Percentiles rank a stretch among this genome's conserved stretches.
phyloP scores from a whole-genome alignment of 176 grass and related monocot species.

The Hordeum vulgare region MorexV3_pseudomolecules_assembly NC_058524.1:561145748-561146247 shows the following conservation, averaged over 20 bases:
- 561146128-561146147: slow-evolving; percentile 62
- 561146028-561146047: neutral
- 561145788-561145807: slow-evolving; percentile 11
- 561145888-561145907: slow-evolving; percentile 37
- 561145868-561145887: slow-evolving; percentile 36
- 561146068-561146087: slow-evolving; percentile 49
- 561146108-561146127: slow-evolving; percentile 16
- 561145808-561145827: slow-evolving; percentile 6
- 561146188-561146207: slow-evolving; percentile 48
- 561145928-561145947: slow-evolving; percentile 43
- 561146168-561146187: slow-evolving; percentile 50
- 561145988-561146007: slow-evolving; percentile 19
- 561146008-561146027: neutral
- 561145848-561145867: slow-evolving; percentile 53
- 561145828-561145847: slow-evolving; percentile 14
- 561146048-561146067: slow-evolving; percentile 32
- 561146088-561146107: neutral
- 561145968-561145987: slow-evolving; percentile 35
- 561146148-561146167: slow-evolving; percentile 45
- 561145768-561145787: neutral
- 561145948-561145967: slow-evolving; percentile 46
- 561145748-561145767: neutral
- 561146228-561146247: slow-evolving; percentile 15
- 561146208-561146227: slow-evolving; percentile 27
- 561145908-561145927: neutral